phyloP scores from a whole-genome alignment of 345 rosid genomes.

The Populus ilicifolia region DNA sequence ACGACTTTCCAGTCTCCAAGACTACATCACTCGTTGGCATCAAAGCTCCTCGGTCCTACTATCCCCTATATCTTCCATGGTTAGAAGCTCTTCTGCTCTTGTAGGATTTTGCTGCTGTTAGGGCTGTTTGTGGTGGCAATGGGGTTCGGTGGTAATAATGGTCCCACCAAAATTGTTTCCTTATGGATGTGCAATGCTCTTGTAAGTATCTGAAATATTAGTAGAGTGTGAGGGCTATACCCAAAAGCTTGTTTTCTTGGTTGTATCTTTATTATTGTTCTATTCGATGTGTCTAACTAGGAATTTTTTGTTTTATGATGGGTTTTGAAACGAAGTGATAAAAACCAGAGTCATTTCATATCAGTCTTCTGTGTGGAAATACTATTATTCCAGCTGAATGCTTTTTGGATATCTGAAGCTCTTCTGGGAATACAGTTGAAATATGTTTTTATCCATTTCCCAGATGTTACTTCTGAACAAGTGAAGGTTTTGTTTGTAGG shows the following conservation, averaged over 20 bases:
- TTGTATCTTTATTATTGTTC: slow-evolving; percentile 5
- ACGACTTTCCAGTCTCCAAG: slow-evolving; percentile 17
- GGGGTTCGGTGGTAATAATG: not conserved
- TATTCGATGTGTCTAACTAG: not conserved
- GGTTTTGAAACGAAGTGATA: not conserved
- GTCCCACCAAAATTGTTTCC: not conserved
- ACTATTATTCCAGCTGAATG: not conserved
- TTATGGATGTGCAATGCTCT: slow-evolving; percentile 2
- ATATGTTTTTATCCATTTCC: no score
- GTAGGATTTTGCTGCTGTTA: not conserved
- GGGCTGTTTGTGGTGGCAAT: not conserved
- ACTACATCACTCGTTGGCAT: slow-evolving; percentile 4
- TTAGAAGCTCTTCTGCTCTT: not conserved
- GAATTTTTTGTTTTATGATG: not conserved
- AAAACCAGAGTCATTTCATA: not conserved
- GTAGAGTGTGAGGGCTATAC: not conserved
- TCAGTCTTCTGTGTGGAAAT: not conserved
- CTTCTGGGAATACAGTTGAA: not conserved
- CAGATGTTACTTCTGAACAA: no score
- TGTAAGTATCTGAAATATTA: slow-evolving; percentile 4
- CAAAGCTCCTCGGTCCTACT: not conserved
- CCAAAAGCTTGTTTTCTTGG: slow-evolving; percentile 9
- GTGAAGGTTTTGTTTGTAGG: no score
- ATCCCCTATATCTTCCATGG: not conserved
- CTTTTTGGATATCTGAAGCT: not conserved